Evolutionary conservation across 495 filamentous ascomycete genomes (phyloP).

Genomic region (Penicillium flavigenum): DNA sequence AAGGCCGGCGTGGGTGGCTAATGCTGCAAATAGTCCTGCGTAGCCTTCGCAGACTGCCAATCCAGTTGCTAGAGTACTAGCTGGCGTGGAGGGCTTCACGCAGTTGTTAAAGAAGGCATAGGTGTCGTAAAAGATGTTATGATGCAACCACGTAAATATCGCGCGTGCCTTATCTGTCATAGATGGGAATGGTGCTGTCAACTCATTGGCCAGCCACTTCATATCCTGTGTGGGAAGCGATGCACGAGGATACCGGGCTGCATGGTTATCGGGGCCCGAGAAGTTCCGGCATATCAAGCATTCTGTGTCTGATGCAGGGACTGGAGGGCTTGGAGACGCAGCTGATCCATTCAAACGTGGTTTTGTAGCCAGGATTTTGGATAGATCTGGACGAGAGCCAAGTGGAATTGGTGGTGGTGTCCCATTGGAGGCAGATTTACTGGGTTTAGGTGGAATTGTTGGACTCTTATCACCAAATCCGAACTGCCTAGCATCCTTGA

Average conservation of each 20-base stretch:
- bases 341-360: slow-evolving; percentile 38
- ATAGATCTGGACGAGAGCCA: slow-evolving; percentile 58
- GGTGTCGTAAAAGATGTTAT: slow-evolving; percentile 86
- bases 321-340: slow-evolving; percentile 18
- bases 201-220: slow-evolving; percentile 68
- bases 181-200: slow-evolving; percentile 78
- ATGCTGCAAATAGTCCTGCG: slow-evolving; percentile 72
- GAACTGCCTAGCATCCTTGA: slow-evolving; percentile 35
- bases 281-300: slow-evolving; percentile 90
- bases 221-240: slow-evolving; percentile 65
- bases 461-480: slow-evolving; percentile 44
- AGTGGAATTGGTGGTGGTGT: slow-evolving; percentile 57
- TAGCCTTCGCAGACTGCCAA: slow-evolving; percentile 91
- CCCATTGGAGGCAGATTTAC: slow-evolving; percentile 22
- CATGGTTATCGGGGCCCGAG: slow-evolving; percentile 73
- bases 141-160: slow-evolving; percentile 93
- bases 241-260: slow-evolving; percentile 70
- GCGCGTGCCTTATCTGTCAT: slow-evolving; percentile 84
- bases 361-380: slow-evolving; percentile 54
- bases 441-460: slow-evolving; percentile 21
- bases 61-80: slow-evolving; percentile 65
- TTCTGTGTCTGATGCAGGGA: slow-evolving; percentile 24
- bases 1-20: slow-evolving; percentile 74
- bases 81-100: slow-evolving; percentile 65
- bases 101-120: slow-evolving; percentile 70